phyloP scores from a whole-genome alignment of 31 red algal genomes.

The Endocladia muricata region DNA sequence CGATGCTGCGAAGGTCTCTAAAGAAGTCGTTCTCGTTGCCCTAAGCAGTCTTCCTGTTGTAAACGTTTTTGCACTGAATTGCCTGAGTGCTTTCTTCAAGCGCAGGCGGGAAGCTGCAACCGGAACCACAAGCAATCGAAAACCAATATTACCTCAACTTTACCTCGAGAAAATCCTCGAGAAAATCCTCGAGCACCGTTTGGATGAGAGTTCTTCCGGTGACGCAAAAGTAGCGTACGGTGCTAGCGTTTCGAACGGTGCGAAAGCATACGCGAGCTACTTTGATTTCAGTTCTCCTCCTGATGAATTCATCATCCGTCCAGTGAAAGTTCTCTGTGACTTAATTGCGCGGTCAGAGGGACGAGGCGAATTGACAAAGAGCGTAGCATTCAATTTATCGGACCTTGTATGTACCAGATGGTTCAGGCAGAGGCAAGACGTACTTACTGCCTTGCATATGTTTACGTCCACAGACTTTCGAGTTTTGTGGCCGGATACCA shows the following conservation, averaged over 20 bases:
- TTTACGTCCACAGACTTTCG: slow-evolving; percentile 17
- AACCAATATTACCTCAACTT: slow-evolving; percentile 1
- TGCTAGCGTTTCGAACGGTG: slow-evolving; percentile 22
- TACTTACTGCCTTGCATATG: slow-evolving; percentile 22
- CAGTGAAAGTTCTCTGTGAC: slow-evolving; percentile 33
- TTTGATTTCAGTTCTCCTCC: slow-evolving; percentile 1
- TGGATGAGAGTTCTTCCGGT: slow-evolving; percentile 15
- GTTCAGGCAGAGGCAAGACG: slow-evolving; percentile 23
- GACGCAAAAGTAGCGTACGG: slow-evolving; percentile 30
- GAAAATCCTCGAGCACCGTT: slow-evolving; percentile 19
- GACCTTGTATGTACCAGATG: slow-evolving; percentile 14
- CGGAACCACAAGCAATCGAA: not conserved
- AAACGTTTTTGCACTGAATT: slow-evolving; percentile 30
- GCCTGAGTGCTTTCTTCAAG: slow-evolving; percentile 23
- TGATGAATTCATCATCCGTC: not conserved
- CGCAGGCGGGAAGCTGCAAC: not conserved
- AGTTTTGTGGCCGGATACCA: slow-evolving; percentile 38
- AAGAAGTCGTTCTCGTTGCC: slow-evolving; percentile 54
- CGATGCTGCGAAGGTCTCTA: slow-evolving; percentile 60
- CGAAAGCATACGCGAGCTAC: slow-evolving; percentile 16
- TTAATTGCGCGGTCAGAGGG: slow-evolving; percentile 16
- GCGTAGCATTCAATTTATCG: slow-evolving; percentile 3
- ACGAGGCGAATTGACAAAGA: slow-evolving; percentile 1
- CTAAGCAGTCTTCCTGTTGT: slow-evolving; percentile 35
- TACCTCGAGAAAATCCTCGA: slow-evolving; percentile 43